These are phyloP conservation scores for Porpolomopsis calyptriformis DNA, from an alignment of 768 basidiomycete species.

Conservation along the genomic window DNA sequence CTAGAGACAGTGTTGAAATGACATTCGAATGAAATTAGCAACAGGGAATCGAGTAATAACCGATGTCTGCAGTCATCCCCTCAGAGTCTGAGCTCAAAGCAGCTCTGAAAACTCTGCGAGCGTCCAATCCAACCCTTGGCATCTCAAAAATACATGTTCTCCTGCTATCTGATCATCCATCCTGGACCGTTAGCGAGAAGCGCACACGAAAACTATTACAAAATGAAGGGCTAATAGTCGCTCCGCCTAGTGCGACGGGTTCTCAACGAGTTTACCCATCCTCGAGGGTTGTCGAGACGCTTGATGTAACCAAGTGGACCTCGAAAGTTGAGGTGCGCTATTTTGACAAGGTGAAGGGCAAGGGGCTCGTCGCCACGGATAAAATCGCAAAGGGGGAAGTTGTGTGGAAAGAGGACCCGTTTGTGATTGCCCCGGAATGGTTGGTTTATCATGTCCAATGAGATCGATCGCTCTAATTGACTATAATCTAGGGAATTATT, in stretches of 20 bases:
- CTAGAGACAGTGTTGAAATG: no score
- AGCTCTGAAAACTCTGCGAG: conserved; percentile 45
- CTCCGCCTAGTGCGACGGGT: conserved; percentile 9
- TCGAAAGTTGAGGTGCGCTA: conserved; percentile 53
- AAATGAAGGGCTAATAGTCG: conserved; percentile 38
- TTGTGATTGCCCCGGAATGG: conserved; percentile 74
- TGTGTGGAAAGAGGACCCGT: conserved; percentile 82
- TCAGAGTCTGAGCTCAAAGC: conserved; percentile 51
- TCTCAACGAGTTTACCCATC: conserved; percentile 34
- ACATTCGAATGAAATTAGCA: no score
- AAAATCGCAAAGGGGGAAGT: conserved; percentile 60
- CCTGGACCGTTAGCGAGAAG: conserved; percentile 80
- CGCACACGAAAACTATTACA: conserved; percentile 65
- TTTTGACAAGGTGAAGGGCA: conserved; percentile 66
- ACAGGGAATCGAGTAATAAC: background rate
- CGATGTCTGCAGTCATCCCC: conserved; percentile 22
- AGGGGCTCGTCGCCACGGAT: conserved; percentile 68
- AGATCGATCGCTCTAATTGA: background rate
- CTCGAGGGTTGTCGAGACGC: conserved; percentile 51
- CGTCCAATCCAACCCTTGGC: conserved; percentile 52
- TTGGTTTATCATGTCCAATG: conserved; percentile 18
- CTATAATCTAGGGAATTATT: conserved; percentile 57
- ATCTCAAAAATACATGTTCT: conserved; percentile 60
- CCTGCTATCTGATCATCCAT: conserved; percentile 46
- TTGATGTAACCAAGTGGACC: conserved; percentile 57